Evolutionary conservation across 148 eudicot genomes (phyloP).

Genomic region (Camellia japonica): DNA sequence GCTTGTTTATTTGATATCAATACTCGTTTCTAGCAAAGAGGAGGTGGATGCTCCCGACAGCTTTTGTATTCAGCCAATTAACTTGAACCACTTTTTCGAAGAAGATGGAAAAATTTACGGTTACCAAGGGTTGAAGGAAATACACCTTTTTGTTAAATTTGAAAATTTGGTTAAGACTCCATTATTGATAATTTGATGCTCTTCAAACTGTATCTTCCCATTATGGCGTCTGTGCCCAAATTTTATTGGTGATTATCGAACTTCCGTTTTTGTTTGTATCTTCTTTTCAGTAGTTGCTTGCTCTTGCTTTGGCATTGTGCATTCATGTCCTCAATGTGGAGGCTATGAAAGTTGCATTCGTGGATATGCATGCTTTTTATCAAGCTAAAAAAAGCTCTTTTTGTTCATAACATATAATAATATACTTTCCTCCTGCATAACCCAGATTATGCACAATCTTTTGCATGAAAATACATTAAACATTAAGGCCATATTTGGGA

Average conservation of each 20-base stretch:
- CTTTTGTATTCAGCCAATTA: slow-evolving; percentile 64
- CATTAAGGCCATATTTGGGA: background rate
- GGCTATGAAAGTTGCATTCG: background rate
- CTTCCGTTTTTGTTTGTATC: background rate
- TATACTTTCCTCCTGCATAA: background rate
- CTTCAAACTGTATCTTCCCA: background rate
- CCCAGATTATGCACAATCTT: slow-evolving; percentile 4
- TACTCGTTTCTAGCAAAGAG: slow-evolving; percentile 65
- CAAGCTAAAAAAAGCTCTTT: background rate
- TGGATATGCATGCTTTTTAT: background rate
- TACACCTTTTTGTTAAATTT: background rate
- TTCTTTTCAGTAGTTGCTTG: background rate
- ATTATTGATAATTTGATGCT: background rate
- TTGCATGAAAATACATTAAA: background rate
- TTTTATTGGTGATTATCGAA: background rate
- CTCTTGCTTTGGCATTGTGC: background rate
- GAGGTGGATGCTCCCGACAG: slow-evolving; percentile 66
- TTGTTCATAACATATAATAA: background rate
- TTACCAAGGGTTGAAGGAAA: slow-evolving; percentile 81
- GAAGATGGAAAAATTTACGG: slow-evolving; percentile 94
- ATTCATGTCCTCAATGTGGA: background rate
- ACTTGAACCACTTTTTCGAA: slow-evolving; percentile 65
- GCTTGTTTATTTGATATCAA: slow-evolving; percentile 9
- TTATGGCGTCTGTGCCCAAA: background rate
- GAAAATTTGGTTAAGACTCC: background rate